Percentiles rank a stretch among this genome's conserved stretches.
Evolutionary conservation across 2,329 filamentous ascomycete genomes (phyloP).

Genomic region (Aspergillus sp.): DNA sequence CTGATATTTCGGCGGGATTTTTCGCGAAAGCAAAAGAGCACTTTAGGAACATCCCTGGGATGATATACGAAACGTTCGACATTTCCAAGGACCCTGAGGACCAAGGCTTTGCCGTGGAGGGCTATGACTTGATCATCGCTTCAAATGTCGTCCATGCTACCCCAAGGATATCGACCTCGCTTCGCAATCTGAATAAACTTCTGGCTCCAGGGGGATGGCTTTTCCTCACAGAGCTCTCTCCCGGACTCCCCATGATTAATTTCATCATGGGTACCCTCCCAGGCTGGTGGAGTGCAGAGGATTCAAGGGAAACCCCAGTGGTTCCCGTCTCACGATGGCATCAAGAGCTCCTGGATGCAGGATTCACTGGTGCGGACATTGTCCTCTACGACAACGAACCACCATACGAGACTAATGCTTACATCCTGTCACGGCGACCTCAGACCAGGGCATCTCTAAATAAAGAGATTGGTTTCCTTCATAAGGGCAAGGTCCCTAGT

Average conservation of each 20-base stretch:
- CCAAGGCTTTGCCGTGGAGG: conserved; percentile 33
- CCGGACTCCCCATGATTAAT: conserved; percentile 3
- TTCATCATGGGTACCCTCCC: conserved; percentile 32
- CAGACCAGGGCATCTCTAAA: no score
- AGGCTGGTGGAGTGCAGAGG: conserved; percentile 43
- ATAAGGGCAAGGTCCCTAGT: not conserved
- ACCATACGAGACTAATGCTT: not conserved
- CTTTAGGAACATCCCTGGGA: conserved; percentile 23
- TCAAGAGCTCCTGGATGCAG: conserved; percentile 20
- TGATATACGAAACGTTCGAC: conserved; percentile 35
- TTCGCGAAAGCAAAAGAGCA: conserved; percentile 29
- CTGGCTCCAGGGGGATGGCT: conserved; percentile 49
- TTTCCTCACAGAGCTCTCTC: conserved; percentile 46
- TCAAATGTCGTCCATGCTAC: conserved; percentile 34
- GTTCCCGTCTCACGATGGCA: conserved; percentile 21
- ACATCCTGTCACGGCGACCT: no score
- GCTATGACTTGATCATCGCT: conserved; percentile 40
- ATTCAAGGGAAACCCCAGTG: conserved; percentile 22
- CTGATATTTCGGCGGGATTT: conserved; percentile 34
- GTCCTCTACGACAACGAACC: conserved; percentile 10
- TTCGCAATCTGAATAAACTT: conserved; percentile 27
- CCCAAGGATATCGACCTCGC: not conserved
- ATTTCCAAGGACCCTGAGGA: conserved; percentile 29
- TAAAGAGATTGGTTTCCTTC: not conserved
- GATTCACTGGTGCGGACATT: conserved; percentile 21